These are phyloP conservation scores for Guyanaporus albipodus DNA, from an alignment of 768 basidiomycete species.

Conservation along the genomic window DNA sequence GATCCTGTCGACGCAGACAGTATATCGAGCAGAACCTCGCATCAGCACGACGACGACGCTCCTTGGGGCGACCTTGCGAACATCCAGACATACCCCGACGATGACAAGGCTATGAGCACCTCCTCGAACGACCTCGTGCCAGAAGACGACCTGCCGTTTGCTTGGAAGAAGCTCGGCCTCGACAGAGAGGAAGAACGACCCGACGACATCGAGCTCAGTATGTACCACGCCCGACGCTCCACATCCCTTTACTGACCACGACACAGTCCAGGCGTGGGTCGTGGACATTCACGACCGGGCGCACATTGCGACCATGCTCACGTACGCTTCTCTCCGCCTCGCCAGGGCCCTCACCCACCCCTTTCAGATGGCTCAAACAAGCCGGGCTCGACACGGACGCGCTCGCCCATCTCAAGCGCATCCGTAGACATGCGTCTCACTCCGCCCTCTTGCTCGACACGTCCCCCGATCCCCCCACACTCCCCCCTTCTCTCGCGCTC, in stretches of 20 bases:
- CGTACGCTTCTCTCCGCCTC: constrained; percentile 36
- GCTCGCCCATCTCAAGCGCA: constrained; percentile 72
- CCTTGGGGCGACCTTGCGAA: constrained; percentile 4
- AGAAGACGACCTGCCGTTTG: constrained; percentile 65
- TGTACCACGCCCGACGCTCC: too few species aligned
- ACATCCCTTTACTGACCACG: not conserved
- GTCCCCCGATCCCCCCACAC: constrained; percentile 38
- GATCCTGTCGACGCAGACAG: constrained; percentile 39
- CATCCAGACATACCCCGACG: constrained; percentile 2
- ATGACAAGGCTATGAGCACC: not conserved
- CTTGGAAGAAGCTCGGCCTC: constrained; percentile 53
- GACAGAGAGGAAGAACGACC: constrained; percentile 57
- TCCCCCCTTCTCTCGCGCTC: constrained; percentile 49
- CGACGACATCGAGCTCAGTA: constrained; percentile 43
- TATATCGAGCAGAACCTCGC: not conserved
- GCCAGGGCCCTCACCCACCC: not conserved
- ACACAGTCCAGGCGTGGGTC: constrained; percentile 68
- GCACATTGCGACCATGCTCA: constrained; percentile 57
- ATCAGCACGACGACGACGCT: not conserved
- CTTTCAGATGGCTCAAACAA: constrained; percentile 64
- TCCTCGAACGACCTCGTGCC: constrained; percentile 40
- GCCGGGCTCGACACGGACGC: constrained; percentile 55
- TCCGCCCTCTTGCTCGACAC: constrained; percentile 55
- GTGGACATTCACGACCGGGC: constrained; percentile 66
- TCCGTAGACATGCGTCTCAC: constrained; percentile 49